A percentile compares a stretch with the other conserved stretches of the same genome.
Evolutionary conservation across 352 stramenopile species (phyloP).

Genomic region (Pythium dissimile): DNA sequence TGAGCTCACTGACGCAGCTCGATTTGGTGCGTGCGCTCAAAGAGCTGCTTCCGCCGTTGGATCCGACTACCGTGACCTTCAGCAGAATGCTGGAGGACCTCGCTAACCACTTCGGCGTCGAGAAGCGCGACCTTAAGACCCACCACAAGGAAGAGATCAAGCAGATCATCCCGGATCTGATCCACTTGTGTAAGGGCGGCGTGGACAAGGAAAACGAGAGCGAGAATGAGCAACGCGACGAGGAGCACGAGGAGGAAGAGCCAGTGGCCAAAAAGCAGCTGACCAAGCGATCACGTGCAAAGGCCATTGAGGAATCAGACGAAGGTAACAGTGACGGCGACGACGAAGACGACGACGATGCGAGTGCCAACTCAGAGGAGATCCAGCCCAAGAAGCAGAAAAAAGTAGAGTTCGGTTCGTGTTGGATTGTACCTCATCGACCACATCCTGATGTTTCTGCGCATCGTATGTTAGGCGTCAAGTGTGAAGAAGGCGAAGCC

Average conservation of each 20-base stretch:
- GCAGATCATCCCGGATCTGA: slow-evolving; percentile 41
- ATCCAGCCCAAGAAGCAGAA: slow-evolving; percentile 13
- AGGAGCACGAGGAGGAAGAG: slow-evolving; percentile 21
- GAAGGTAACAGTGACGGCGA: slow-evolving; percentile 24
- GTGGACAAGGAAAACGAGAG: slow-evolving; percentile 30
- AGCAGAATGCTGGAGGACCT: slow-evolving; percentile 48
- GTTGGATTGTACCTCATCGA: too few species aligned
- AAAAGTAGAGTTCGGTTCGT: slow-evolving; percentile 7
- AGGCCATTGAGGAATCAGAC: slow-evolving; percentile 27
- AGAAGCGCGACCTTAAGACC: slow-evolving; percentile 36
- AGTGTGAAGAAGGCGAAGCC: slow-evolving; percentile 9
- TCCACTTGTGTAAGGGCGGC: slow-evolving; percentile 30
- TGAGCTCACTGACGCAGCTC: slow-evolving; percentile 22
- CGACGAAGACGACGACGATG: slow-evolving; percentile 22
- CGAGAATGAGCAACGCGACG: slow-evolving; percentile 9
- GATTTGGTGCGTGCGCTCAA: slow-evolving; percentile 35
- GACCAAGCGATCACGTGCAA: slow-evolving; percentile 7
- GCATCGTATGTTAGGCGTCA: background rate
- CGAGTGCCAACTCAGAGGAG: slow-evolving; percentile 11
- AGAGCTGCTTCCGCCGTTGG: slow-evolving; percentile 54
- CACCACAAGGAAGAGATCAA: slow-evolving; percentile 48
- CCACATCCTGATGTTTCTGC: too few species aligned
- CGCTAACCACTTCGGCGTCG: slow-evolving; percentile 43
- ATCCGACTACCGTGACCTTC: slow-evolving; percentile 46
- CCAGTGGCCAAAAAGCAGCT: background rate